These are phyloP conservation scores for Quercus ilex DNA, from an alignment of 306 rosid genomes.

Conservation along the genomic window DNA sequence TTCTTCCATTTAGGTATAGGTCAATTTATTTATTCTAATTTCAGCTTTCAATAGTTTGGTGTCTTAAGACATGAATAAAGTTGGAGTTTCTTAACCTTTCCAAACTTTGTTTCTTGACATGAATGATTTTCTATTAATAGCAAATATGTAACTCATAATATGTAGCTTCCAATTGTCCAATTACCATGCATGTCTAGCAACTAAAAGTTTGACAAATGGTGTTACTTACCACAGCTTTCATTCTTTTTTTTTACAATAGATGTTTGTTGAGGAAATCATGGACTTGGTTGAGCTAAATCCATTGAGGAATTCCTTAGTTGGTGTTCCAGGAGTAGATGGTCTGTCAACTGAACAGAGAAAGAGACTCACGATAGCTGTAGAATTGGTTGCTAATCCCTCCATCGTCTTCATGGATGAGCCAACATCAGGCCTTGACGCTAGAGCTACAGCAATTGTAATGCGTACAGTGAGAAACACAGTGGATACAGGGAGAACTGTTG, in stretches of 20 bases:
- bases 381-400: slow-evolving; percentile 57
- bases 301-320: slow-evolving; percentile 43
- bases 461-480: slow-evolving; percentile 52
- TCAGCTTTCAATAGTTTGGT: background rate
- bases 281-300: slow-evolving; percentile 44
- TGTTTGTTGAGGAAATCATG: slow-evolving; percentile 55
- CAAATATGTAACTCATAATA: background rate
- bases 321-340: slow-evolving; percentile 53
- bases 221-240: background rate
- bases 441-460: slow-evolving; percentile 59
- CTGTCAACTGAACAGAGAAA: slow-evolving; percentile 53
- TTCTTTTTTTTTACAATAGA: slow-evolving; percentile 15
- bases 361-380: slow-evolving; percentile 56
- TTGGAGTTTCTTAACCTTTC: background rate
- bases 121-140: background rate
- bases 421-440: slow-evolving; percentile 58
- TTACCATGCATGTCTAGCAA: too few relatives aligned
- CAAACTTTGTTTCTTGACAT: background rate
- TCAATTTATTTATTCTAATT: background rate
- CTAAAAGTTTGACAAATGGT: background rate
- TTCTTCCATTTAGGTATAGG: background rate
- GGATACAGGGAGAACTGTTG: slow-evolving; percentile 51
- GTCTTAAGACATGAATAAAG: background rate
- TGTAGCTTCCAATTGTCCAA: too few relatives aligned
- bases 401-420: slow-evolving; percentile 65